These are phyloP conservation scores for Pestalotiopsis fici DNA, from an alignment of 2,329 filamentous ascomycete genomes.

Conservation along the genomic window DNA sequence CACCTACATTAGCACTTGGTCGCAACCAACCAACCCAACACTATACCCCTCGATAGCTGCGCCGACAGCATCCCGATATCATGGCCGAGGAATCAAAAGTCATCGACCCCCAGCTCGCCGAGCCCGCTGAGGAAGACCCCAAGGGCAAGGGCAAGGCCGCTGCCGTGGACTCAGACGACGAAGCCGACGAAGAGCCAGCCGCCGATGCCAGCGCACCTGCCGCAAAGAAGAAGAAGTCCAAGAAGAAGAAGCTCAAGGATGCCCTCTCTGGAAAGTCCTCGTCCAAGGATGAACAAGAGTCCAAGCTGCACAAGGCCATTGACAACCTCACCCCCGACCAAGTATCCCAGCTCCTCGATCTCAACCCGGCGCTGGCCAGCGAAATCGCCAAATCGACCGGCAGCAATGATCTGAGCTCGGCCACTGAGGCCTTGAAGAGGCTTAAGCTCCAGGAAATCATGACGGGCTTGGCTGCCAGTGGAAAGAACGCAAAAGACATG, in stretches of 20 bases:
- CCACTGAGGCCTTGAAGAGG: slow-evolving; percentile 58
- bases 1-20: background rate
- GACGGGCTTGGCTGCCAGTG: slow-evolving; percentile 73
- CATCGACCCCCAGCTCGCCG: slow-evolving; percentile 45
- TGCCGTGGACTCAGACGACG: slow-evolving; percentile 43
- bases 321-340: slow-evolving; percentile 56
- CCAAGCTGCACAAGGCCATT: slow-evolving; percentile 44
- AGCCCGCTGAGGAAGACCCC: slow-evolving; percentile 43
- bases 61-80: slow-evolving; percentile 11
- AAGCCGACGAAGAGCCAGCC: slow-evolving; percentile 22
- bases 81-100: slow-evolving; percentile 63
- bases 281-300: slow-evolving; percentile 39
- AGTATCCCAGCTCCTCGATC: slow-evolving; percentile 65
- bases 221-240: slow-evolving; percentile 68
- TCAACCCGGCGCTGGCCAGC: slow-evolving; percentile 72
- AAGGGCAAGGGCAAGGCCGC: slow-evolving; percentile 44
- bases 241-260: slow-evolving; percentile 62
- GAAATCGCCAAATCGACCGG: slow-evolving; percentile 46
- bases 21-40: background rate
- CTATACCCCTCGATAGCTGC: background rate
- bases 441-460: slow-evolving; percentile 72
- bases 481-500: slow-evolving; percentile 95
- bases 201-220: slow-evolving; percentile 32
- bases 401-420: slow-evolving; percentile 31
- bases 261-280: slow-evolving; percentile 36